phyloP scores from a whole-genome alignment of 1,139 yeast species.

The Komagataea norvegica region DNA sequence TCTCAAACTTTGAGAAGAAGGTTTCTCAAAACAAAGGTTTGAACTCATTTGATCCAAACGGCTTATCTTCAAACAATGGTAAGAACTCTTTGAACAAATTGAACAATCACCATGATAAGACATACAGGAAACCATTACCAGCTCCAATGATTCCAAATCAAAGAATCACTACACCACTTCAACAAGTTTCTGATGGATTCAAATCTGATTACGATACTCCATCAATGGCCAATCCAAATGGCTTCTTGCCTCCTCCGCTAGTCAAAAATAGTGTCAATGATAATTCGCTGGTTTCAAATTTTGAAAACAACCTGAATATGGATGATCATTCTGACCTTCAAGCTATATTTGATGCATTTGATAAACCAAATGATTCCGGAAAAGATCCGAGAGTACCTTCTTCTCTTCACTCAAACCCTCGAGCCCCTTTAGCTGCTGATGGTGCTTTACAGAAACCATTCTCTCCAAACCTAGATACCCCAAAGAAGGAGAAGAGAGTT shows the following conservation, averaged over 20 bases:
- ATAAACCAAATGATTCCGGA: not conserved
- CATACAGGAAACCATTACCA: slow-evolving; percentile 20
- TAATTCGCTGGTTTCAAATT: slow-evolving; percentile 16
- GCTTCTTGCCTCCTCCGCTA: slow-evolving; percentile 20
- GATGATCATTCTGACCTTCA: slow-evolving; percentile 3
- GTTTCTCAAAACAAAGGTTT: slow-evolving; percentile 7
- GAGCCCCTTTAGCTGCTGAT: not conserved
- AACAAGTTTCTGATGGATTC: slow-evolving; percentile 12
- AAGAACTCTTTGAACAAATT: slow-evolving; percentile 2
- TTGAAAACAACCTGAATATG: not conserved
- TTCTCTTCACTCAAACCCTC: slow-evolving; percentile 2
- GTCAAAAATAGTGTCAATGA: slow-evolving; percentile 15
- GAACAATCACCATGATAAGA: not conserved
- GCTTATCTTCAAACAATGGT: slow-evolving; percentile 6
- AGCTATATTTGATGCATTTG: not conserved
- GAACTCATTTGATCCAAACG: not conserved
- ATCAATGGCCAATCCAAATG: not conserved
- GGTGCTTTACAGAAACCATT: slow-evolving; percentile 2
- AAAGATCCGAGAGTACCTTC: slow-evolving; percentile 3
- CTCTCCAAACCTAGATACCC: not conserved
- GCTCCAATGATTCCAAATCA: slow-evolving; percentile 19
- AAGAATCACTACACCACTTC: slow-evolving; percentile 21
- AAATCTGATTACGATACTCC: slow-evolving; percentile 7
- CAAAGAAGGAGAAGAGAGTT: slow-evolving; percentile 3
- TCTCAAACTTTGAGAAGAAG: slow-evolving; percentile 15